phyloP scores from a whole-genome alignment of 1,139 yeast species.

The Candida smagusa region DNA sequence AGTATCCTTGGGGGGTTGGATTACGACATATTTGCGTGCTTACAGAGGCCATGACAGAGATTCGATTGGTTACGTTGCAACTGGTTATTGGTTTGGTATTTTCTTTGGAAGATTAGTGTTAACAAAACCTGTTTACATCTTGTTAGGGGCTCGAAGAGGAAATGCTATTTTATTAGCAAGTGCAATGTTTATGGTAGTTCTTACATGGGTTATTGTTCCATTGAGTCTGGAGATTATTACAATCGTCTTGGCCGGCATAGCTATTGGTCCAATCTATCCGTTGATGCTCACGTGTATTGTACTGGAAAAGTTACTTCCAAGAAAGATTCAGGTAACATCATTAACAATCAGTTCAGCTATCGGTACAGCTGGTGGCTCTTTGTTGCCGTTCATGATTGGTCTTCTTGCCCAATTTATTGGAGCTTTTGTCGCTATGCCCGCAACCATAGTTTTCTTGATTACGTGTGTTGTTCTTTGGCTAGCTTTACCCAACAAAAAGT shows the following conservation, averaged over 20 bases:
- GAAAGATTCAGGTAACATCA: conserved; percentile 52
- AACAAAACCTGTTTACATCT: conserved; percentile 37
- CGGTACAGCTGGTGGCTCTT: conserved; percentile 60
- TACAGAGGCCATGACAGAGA: conserved; percentile 46
- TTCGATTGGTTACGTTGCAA: conserved; percentile 59
- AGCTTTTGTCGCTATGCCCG: conserved; percentile 53
- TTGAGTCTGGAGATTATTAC: conserved; percentile 22
- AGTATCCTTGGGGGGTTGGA: conserved; percentile 70
- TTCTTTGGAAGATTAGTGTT: conserved; percentile 56
- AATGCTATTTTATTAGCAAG: conserved; percentile 29
- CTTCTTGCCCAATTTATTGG: conserved; percentile 49
- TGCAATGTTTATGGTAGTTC: conserved; percentile 30
- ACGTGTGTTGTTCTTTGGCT: conserved; percentile 43
- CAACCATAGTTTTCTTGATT: conserved; percentile 38
- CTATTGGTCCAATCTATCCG: conserved; percentile 56
- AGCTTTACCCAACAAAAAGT: conserved; percentile 36
- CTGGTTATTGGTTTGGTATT: conserved; percentile 72
- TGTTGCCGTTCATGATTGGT: conserved; percentile 58
- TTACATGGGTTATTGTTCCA: conserved; percentile 48
- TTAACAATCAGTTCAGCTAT: conserved; percentile 56
- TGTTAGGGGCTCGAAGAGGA: conserved; percentile 50
- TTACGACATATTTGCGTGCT: conserved; percentile 58
- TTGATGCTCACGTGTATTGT: conserved; percentile 47
- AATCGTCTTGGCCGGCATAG: conserved; percentile 45
- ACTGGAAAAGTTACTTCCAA: conserved; percentile 39